Percentiles rank a stretch among this genome's conserved stretches.
Evolutionary conservation across 2,329 filamentous ascomycete genomes (phyloP).

Genomic region (Epichloe scottii): DNA sequence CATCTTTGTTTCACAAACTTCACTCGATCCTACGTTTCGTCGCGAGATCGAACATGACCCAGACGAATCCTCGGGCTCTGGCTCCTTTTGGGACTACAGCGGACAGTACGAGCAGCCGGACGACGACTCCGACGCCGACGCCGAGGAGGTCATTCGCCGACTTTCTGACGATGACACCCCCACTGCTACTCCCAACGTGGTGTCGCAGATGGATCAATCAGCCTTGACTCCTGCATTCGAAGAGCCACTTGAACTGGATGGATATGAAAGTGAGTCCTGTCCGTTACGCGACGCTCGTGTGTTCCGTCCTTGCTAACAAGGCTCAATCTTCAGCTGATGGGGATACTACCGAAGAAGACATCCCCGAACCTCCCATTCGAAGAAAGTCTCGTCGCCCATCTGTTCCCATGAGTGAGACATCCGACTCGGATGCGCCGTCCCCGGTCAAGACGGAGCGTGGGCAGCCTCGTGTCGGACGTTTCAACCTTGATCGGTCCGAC

Average conservation of each 20-base stretch:
- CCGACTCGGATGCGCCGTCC: conserved; percentile 37
- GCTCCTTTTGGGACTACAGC: conserved; percentile 52
- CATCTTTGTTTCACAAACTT: conserved; percentile 65
- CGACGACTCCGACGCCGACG: conserved; percentile 30
- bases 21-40: conserved; percentile 59
- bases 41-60: conserved; percentile 59
- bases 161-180: conserved; percentile 30
- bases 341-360: conserved; percentile 49
- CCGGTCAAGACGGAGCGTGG: conserved; percentile 35
- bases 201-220: conserved; percentile 16
- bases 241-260: conserved; percentile 34
- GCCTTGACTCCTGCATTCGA: conserved; percentile 19
- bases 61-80: conserved; percentile 44
- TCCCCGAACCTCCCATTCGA: conserved; percentile 34
- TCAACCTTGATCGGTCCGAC: conserved; percentile 39
- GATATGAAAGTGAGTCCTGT: conserved; percentile 45
- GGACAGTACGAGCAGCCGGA: conserved; percentile 28
- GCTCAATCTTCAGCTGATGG: conserved; percentile 35
- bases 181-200: conserved; percentile 27
- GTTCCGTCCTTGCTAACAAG: conserved; percentile 7
- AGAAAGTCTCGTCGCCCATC: conserved; percentile 34
- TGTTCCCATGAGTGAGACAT: conserved; percentile 25
- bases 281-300: conserved; percentile 4
- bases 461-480: conserved; percentile 41
- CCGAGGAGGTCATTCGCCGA: conserved; percentile 26